Percentiles rank a stretch among this genome's conserved stretches.
Evolutionary conservation across 208 protist species (phyloP).

Genomic region (Acanthamoeba lenticulata): DNA sequence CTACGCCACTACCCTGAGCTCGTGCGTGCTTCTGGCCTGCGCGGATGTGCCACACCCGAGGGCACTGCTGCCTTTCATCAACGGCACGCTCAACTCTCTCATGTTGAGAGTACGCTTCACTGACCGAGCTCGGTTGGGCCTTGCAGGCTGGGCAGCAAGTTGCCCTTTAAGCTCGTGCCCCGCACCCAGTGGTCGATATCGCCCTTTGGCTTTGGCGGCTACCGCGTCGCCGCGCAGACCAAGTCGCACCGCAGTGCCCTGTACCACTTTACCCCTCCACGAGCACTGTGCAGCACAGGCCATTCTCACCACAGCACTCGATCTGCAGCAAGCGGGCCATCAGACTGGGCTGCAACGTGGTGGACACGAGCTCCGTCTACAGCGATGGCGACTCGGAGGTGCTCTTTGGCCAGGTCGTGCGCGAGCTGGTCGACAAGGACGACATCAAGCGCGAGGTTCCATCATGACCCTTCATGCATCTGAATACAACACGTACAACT

Average conservation of each 20-base stretch:
- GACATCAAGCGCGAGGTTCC: constrained; percentile 8
- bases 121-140: neutral
- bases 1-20: too few relatives aligned
- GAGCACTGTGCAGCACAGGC: neutral
- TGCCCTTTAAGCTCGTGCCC: neutral
- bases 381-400: constrained; percentile 21
- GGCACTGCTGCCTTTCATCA: neutral
- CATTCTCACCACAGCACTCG: neutral
- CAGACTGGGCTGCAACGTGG: constrained; percentile 13
- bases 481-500: neutral
- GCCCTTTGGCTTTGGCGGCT: neutral
- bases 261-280: neutral
- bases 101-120: neutral
- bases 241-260: neutral
- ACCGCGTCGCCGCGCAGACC: neutral
- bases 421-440: neutral
- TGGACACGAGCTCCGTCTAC: constrained; percentile 15
- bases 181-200: neutral
- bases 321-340: neutral
- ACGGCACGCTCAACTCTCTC: neutral
- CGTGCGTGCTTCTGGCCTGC: neutral
- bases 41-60: neutral
- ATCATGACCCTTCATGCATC: neutral
- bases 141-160: neutral
- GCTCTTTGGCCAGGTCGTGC: constrained; percentile 29